A percentile compares a stretch with the other conserved stretches of the same genome.
Conservation (phyloP, 1,139 yeast genomes). For the Williopsis jadinii region DNA sequence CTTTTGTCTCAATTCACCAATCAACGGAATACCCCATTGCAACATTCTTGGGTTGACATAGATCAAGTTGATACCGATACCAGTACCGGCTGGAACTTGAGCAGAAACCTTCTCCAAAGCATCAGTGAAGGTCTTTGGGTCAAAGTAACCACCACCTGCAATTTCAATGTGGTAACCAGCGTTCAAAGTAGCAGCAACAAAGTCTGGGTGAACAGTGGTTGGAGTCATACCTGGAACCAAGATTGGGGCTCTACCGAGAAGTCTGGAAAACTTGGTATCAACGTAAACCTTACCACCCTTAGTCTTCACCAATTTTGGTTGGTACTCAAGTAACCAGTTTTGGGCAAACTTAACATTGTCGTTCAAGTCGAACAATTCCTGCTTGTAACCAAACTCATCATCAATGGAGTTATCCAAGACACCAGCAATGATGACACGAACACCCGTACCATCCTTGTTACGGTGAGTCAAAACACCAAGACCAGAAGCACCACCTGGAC, state of each 20-base stretch:
- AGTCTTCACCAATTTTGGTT: constrained; percentile 78
- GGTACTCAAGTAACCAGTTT: constrained; percentile 85
- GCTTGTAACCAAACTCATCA: constrained; percentile 87
- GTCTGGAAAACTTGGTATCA: constrained; percentile 88
- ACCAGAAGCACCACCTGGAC: constrained; percentile 99
- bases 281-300: constrained; percentile 69
- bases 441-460: constrained; percentile 98
- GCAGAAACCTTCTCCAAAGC: constrained; percentile 70
- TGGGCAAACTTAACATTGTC: constrained; percentile 69
- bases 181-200: constrained; percentile 86
- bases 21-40: constrained; percentile 98
- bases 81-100: constrained; percentile 73
- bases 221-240: constrained; percentile 99
- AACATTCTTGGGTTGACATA: constrained; percentile 96
- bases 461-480: constrained; percentile 93
- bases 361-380: constrained; percentile 79
- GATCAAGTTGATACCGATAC: constrained; percentile 85
- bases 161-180: constrained; percentile 97
- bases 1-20: constrained; percentile 76
- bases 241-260: constrained; percentile 91
- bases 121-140: constrained; percentile 57
- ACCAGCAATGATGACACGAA: constrained; percentile 90
- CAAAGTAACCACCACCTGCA: constrained; percentile 98
- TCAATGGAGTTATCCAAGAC: constrained; percentile 59
- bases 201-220: constrained; percentile 89